Conservation (phyloP, 2,329 filamentous ascomycete species). For the Colletotrichum sp. region DNA sequence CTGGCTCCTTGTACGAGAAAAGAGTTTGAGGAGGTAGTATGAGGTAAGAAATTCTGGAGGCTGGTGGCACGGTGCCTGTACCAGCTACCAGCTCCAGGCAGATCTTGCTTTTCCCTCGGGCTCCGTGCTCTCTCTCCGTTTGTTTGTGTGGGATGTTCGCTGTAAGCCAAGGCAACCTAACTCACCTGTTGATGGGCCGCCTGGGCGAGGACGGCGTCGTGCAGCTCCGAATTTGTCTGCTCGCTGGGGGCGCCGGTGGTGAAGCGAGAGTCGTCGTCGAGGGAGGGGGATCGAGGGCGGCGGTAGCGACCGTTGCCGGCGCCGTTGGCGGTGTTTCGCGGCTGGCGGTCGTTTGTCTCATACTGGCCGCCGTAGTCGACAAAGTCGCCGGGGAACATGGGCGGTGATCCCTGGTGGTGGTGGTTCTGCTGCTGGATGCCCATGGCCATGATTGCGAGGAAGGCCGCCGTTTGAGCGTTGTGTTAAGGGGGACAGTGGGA, state of each 20-base stretch:
- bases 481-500: neutral
- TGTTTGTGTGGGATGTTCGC: neutral
- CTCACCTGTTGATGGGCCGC: slow-evolving; percentile 14
- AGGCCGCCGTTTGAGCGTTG: neutral
- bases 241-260: slow-evolving; percentile 4
- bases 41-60: neutral
- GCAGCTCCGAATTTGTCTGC: slow-evolving; percentile 6
- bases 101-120: neutral
- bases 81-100: neutral
- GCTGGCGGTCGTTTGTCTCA: slow-evolving; percentile 11
- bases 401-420: slow-evolving; percentile 8
- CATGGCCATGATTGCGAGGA: slow-evolving; percentile 15
- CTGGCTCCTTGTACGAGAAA: neutral
- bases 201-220: slow-evolving; percentile 20
- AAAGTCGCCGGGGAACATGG: slow-evolving; percentile 17
- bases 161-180: neutral
- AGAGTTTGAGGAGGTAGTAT: neutral
- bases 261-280: slow-evolving; percentile 20
- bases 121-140: neutral
- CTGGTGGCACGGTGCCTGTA: neutral
- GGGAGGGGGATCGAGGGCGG: slow-evolving; percentile 13
- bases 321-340: neutral
- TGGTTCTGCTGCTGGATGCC: slow-evolving; percentile 14
- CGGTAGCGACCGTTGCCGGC: slow-evolving; percentile 13
- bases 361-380: slow-evolving; percentile 15